Evolutionary conservation across 2,329 filamentous ascomycete species (phyloP).

Genomic region (Ophiocordyceps polyrhachis-furcata): DNA sequence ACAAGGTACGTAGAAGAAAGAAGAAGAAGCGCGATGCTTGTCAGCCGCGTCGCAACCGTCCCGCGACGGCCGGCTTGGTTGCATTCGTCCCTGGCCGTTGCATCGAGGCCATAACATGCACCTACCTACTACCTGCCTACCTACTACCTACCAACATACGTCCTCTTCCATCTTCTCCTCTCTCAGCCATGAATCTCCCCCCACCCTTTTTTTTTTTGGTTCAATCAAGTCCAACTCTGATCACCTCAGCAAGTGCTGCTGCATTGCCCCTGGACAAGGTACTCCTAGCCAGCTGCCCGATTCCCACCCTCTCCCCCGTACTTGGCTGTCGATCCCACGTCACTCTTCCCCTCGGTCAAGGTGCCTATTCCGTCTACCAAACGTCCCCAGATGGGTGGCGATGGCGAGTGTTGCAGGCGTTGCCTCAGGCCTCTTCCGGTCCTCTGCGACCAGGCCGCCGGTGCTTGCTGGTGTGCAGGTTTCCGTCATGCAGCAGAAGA

Average conservation of each 20-base stretch:
- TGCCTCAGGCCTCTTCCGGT: not conserved
- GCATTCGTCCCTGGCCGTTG: slow-evolving; percentile 1
- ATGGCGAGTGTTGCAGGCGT: not conserved
- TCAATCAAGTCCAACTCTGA: not conserved
- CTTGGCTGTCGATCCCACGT: slow-evolving; percentile 1
- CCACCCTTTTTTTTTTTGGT: not conserved
- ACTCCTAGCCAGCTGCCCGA: slow-evolving; percentile 7
- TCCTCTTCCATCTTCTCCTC: not conserved
- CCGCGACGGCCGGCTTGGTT: not conserved
- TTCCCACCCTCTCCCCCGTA: slow-evolving; percentile 6
- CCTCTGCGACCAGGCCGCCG: not conserved
- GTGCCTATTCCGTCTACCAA: slow-evolving; percentile 3
- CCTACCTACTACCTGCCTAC: not conserved
- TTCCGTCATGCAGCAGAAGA: slow-evolving; percentile 36
- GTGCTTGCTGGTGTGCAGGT: slow-evolving; percentile 23
- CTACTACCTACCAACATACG: not conserved
- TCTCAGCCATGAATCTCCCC: not conserved
- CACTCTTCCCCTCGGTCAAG: slow-evolving; percentile 3
- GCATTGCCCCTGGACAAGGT: not conserved
- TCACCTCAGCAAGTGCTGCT: not conserved
- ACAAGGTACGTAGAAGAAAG: slow-evolving; percentile 2
- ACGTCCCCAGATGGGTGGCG: slow-evolving; percentile 1
- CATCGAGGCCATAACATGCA: not conserved
- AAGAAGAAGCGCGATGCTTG: not conserved
- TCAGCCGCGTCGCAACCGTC: slow-evolving; percentile 2